Evolutionary conservation across 2,329 filamentous ascomycete genomes (phyloP), one percentile per base, ranked within the genome.

Genomic region (Calonectria ilicicola): DNA sequence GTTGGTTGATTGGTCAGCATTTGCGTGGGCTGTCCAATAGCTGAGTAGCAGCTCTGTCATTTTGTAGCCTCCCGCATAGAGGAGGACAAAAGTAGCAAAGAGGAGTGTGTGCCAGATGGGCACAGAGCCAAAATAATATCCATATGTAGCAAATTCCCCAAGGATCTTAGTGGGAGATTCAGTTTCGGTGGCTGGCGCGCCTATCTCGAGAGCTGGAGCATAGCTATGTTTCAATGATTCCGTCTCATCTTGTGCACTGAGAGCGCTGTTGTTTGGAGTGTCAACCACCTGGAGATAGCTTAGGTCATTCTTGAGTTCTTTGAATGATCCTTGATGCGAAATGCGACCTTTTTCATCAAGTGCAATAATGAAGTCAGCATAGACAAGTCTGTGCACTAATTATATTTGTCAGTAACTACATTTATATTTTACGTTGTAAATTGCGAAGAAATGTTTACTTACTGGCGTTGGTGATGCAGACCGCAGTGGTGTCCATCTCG

Each of bases 21-120:
- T 26, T 14, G 2, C 9, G 12, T 47, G 63, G 1, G 63, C 67
- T 10, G 72, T 74, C 73, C 73, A 75, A 38, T 72, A 75, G 42
- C 72, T 75, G 19, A 75, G 65, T 9, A 75, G 26, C 10, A 75
- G 23, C 44, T 74, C 73, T 2, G 73, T 75, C 73, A 74, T 74
- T 42, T 74, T 72, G 49, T 72, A 73, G 17, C 68, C 29, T 40
- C 67, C 72, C 3, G 51, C 71, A 29, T 71, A 68, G 19, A 74
- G 17, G 9, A 70, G 17, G 27, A 64, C 42, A 19, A 74, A 47
- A 5, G 21, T 3, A 15, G 42, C 56, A 17, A 53, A 64, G 2
- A 32, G 70, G 44, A 58, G 70, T 23, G 10, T 38, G 19, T 60
- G 53, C 53, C 53, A 60, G n/a, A 60, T 2, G 12, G 53, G 32